Conservation (phyloP, 2,329 filamentous ascomycete species). For the Aspergillus eucalypticola region DNA sequence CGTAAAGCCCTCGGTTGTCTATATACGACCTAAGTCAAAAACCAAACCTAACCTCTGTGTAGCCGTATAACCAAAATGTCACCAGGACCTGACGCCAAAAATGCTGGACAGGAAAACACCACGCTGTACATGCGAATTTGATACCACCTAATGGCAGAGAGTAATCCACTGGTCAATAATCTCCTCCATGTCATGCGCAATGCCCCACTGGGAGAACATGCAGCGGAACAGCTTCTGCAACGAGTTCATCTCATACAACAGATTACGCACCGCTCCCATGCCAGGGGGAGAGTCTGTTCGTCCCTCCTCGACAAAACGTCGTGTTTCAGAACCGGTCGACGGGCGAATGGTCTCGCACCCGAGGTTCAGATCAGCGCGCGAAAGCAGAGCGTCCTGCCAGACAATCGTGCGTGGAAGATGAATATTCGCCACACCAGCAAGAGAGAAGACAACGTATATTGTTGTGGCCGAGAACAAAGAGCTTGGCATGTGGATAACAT, state of each 20-base stretch:
- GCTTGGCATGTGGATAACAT: slow-evolving; percentile 49
- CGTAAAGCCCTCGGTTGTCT: background rate
- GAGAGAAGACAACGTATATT: slow-evolving; percentile 44
- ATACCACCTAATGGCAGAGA: slow-evolving; percentile 39
- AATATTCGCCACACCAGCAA: slow-evolving; percentile 41
- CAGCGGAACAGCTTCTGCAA: slow-evolving; percentile 51
- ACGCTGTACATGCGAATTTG: background rate
- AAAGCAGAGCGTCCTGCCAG: slow-evolving; percentile 45
- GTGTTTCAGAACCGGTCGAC: slow-evolving; percentile 37
- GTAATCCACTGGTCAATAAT: slow-evolving; percentile 48
- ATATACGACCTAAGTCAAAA: background rate
- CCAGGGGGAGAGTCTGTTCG: slow-evolving; percentile 22
- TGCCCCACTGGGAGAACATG: slow-evolving; percentile 48
- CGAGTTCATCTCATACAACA: slow-evolving; percentile 51
- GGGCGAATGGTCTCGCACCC: slow-evolving; percentile 27
- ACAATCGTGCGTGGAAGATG: slow-evolving; percentile 42
- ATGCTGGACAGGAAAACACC: background rate
- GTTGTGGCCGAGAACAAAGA: slow-evolving; percentile 48
- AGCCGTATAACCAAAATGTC: slow-evolving; percentile 13
- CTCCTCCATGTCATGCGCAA: slow-evolving; percentile 49
- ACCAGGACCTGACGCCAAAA: background rate
- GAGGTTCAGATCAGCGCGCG: slow-evolving; percentile 31
- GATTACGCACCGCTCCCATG: slow-evolving; percentile 36
- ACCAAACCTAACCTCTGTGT: background rate
- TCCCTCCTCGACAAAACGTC: slow-evolving; percentile 39